These are phyloP conservation scores for Castanea mollissima DNA, from an alignment of 306 rosid genomes.

Conservation along the genomic window DNA sequence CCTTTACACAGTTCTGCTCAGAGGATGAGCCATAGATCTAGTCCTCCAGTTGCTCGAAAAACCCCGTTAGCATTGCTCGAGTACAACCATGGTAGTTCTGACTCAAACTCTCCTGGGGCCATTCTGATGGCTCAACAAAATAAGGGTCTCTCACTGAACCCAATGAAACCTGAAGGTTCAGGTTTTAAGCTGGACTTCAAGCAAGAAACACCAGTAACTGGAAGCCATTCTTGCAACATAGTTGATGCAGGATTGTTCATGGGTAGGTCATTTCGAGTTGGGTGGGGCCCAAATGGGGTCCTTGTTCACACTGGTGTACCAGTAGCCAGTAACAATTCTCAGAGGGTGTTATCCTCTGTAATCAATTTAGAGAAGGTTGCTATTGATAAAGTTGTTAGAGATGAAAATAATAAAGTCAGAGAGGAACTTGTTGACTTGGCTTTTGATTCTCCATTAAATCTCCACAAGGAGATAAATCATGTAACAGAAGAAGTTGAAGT, in stretches of 20 bases:
- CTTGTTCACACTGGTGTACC: conserved; percentile 83
- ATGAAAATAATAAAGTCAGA: conserved; percentile 67
- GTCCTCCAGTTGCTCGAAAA: conserved; percentile 63
- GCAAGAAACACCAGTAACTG: conserved; percentile 66
- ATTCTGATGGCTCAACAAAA: conserved; percentile 82
- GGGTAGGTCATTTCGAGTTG: conserved; percentile 96
- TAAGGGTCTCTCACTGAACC: conserved; percentile 55
- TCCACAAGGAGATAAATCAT: conserved; percentile 71
- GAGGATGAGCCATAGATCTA: conserved; percentile 39
- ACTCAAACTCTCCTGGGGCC: conserved; percentile 63
- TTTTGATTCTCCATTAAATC: conserved; percentile 66
- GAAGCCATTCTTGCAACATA: conserved; percentile 56
- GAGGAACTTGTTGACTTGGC: conserved; percentile 69
- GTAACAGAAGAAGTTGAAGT: conserved; percentile 55
- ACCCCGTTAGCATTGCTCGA: conserved; percentile 86
- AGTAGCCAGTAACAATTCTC: conserved; percentile 50
- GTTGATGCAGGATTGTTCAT: conserved; percentile 97
- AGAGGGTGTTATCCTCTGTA: conserved; percentile 63
- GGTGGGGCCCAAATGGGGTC: conserved; percentile 97
- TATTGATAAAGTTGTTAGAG: conserved; percentile 79
- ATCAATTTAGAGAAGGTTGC: conserved; percentile 85
- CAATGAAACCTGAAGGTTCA: conserved; percentile 66
- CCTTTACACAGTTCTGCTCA: conserved; percentile 51
- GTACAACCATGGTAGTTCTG: conserved; percentile 75
- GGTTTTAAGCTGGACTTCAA: conserved; percentile 80